phyloP scores from a whole-genome alignment of 768 basidiomycete species.

The Trametes elegans region DNA sequence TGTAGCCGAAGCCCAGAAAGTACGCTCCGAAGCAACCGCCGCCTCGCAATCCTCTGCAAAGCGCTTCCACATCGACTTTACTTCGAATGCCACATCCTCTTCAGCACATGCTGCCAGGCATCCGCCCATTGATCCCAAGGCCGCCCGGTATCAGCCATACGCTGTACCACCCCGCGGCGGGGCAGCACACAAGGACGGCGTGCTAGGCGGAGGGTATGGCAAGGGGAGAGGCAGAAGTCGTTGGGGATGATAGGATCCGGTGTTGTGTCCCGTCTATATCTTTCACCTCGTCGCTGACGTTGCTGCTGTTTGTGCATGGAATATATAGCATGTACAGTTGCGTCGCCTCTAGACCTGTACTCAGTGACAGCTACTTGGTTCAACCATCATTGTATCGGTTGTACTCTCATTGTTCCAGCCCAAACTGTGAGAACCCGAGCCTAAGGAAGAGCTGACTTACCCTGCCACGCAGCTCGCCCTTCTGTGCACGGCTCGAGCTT shows the following conservation, averaged over 20 bases:
- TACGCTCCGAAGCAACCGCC: slow-evolving; percentile 40
- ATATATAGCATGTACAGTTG: too few species aligned
- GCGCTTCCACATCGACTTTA: slow-evolving; percentile 44
- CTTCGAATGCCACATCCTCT: slow-evolving; percentile 22
- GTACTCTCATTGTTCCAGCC: too few species aligned
- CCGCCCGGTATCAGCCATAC: slow-evolving; percentile 4
- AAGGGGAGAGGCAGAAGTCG: slow-evolving; percentile 11
- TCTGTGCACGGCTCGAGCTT: too few species aligned
- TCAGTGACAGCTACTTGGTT: too few species aligned
- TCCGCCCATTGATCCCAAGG: neutral
- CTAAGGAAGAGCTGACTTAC: too few species aligned
- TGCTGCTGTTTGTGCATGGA: too few species aligned
- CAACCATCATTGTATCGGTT: too few species aligned
- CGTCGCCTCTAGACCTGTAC: too few species aligned
- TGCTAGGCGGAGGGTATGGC: slow-evolving; percentile 15
- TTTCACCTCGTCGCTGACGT: neutral
- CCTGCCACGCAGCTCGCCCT: too few species aligned
- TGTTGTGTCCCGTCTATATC: neutral
- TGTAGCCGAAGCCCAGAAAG: slow-evolving; percentile 40
- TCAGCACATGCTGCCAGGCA: neutral
- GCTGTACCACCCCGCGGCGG: neutral
- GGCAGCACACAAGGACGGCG: neutral
- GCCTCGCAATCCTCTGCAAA: slow-evolving; percentile 38
- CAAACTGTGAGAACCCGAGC: too few species aligned
- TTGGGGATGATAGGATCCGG: slow-evolving; percentile 5